Base-by-base conservation (phyloP, 352 stramenopile species). In the Elongisporangium prolatum region DNA sequence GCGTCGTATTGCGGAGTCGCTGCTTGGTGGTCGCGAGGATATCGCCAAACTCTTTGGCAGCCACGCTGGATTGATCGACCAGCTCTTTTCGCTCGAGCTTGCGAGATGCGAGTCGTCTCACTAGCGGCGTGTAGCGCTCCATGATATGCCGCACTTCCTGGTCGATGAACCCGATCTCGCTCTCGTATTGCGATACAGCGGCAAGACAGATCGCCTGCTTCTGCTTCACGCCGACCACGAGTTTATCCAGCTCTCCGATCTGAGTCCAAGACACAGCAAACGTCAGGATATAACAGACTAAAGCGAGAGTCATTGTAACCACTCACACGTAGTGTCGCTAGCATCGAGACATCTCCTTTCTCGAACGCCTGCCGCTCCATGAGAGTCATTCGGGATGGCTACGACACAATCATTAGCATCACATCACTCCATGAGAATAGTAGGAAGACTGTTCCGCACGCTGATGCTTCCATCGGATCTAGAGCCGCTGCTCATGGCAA, bases 191-290 rank as follows among this genome's bases (percentile, higher is more conserved):
- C 7, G 67, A 63, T 18, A 81, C 69, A 9, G 77, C 72, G 1
- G 67, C 59, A 17, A 86, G 68, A 28, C 77, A 88, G 48, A 75
- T 80, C 28, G 69, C 69, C 47, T 91, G 78, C 34, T 75, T 75
- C 52, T 91, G 81, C 54, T 86, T 77, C 59, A 91, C 81, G 24
- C 72, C 73, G 48, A 75, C 73, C 28, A 91, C 81, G 13, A 91
- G 67, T 38, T 88, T 91, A 68, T 89, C 81, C 16, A 91, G 60
- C 64, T 91, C 79, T 0, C 60, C 68, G 47, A 89, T 91, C 81
- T 91, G 56, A 21, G 13, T 17, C 2, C 21, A 38, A 50, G 66
- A 52, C 20, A 21, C 13, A 13, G 9, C 37, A n/a, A n/a, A n/a
- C n/a, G n/a, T n/a, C n/a, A n/a, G n/a, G n/a, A n/a, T n/a, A n/a